phyloP scores from a whole-genome alignment of 2,329 filamentous ascomycete genomes.

The Stenocarpella maydis region DNA sequence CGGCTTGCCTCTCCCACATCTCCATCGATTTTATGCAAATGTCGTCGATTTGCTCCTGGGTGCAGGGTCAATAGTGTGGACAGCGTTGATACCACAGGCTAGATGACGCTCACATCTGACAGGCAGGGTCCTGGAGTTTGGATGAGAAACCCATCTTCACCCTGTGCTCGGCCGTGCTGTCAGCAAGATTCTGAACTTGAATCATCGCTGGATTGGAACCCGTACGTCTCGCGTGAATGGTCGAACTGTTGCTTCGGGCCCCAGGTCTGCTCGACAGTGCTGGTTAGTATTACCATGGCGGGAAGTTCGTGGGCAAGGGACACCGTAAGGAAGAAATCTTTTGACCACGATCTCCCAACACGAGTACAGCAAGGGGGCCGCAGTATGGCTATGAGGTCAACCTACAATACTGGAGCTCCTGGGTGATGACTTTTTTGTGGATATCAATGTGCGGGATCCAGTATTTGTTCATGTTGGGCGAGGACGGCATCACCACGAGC shows the following conservation, averaged over 20 bases:
- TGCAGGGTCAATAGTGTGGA: slow-evolving; percentile 38
- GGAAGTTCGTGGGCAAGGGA: not conserved
- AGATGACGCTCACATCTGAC: slow-evolving; percentile 61
- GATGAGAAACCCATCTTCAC: slow-evolving; percentile 69
- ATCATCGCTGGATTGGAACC: slow-evolving; percentile 36
- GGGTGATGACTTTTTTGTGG: slow-evolving; percentile 66
- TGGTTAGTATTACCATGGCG: not conserved
- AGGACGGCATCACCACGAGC: slow-evolving; percentile 33
- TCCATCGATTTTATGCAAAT: slow-evolving; percentile 67
- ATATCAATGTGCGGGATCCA: slow-evolving; percentile 69
- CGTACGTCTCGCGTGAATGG: slow-evolving; percentile 64
- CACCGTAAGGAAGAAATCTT: not conserved
- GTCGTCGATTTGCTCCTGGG: slow-evolving; percentile 69
- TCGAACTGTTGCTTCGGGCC: slow-evolving; percentile 64
- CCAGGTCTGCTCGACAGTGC: slow-evolving; percentile 49
- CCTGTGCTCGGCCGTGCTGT: slow-evolving; percentile 47
- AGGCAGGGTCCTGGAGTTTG: slow-evolving; percentile 65
- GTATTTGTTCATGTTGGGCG: slow-evolving; percentile 61
- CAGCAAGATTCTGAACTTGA: slow-evolving; percentile 18
- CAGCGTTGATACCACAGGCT: slow-evolving; percentile 4
- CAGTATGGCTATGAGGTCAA: not conserved
- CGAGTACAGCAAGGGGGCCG: not conserved
- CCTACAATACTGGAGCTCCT: slow-evolving; percentile 61
- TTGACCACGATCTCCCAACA: not conserved
- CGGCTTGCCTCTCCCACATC: slow-evolving; percentile 65